phyloP scores from a whole-genome alignment of 805 yeast species.

The Teunomyces gatunensis region DNA sequence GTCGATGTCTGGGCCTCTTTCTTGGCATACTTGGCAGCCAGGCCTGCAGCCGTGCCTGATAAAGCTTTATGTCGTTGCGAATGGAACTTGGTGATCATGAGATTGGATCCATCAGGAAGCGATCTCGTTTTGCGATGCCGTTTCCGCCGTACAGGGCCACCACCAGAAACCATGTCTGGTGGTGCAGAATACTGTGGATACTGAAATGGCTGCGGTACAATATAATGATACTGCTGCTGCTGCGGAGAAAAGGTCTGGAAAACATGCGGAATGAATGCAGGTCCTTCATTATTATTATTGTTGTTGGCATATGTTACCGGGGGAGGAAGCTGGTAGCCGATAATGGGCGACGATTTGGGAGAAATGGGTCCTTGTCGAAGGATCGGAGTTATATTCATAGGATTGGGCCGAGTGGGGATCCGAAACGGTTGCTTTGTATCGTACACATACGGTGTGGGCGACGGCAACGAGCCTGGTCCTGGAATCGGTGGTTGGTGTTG shows the following conservation, averaged over 20 bases:
- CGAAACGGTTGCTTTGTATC: background rate
- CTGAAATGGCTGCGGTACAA: conserved; percentile 1
- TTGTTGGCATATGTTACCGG: background rate
- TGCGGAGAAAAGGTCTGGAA: background rate
- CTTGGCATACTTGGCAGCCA: background rate
- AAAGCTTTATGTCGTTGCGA: background rate
- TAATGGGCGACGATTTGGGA: background rate
- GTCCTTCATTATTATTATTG: too few species aligned
- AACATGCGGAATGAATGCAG: background rate
- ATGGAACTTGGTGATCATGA: background rate
- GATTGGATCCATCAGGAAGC: background rate
- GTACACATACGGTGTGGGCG: background rate
- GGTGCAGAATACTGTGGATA: background rate
- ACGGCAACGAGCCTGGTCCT: background rate
- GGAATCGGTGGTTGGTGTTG: background rate
- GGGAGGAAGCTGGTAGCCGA: background rate
- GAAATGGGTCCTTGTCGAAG: background rate
- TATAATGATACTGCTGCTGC: background rate
- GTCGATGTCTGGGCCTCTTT: conserved; percentile 6
- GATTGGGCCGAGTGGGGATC: background rate
- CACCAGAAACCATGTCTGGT: too few species aligned
- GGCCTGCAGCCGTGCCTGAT: background rate
- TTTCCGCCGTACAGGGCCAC: background rate
- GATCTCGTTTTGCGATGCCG: conserved; percentile 1
- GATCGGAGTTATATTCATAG: background rate